These are phyloP conservation scores for Tardiomyces digboiensis DNA, from an alignment of 1,139 yeast genomes.

Conservation along the genomic window DNA sequence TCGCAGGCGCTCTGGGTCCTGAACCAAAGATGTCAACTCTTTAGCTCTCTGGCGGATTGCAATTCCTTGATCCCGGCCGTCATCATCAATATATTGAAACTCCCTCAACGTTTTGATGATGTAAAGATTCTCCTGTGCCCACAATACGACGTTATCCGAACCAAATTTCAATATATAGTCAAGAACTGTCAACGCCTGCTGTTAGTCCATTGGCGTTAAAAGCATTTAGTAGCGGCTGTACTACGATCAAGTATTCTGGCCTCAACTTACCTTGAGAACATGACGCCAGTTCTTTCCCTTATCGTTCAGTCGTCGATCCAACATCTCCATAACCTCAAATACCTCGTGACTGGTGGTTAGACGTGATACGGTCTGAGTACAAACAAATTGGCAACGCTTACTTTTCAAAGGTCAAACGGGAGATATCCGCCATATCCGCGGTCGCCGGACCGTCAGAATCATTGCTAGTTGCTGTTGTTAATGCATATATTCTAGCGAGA, in stretches of 20 bases:
- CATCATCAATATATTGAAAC: constrained; percentile 75
- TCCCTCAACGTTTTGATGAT: constrained; percentile 87
- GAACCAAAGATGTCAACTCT: constrained; percentile 69
- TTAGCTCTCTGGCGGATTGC: constrained; percentile 85
- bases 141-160: constrained; percentile 81
- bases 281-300: constrained; percentile 99
- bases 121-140: constrained; percentile 91
- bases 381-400: constrained; percentile 11
- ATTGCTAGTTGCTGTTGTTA: constrained; percentile 66
- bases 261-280: constrained; percentile 86
- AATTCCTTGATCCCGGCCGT: constrained; percentile 82
- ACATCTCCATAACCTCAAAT: constrained; percentile 90
- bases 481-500: no score
- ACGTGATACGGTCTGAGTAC: background rate
- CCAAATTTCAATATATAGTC: constrained; percentile 87
- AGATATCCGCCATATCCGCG: constrained; percentile 76
- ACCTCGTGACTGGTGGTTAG: constrained; percentile 46
- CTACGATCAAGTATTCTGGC: no score
- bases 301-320: constrained; percentile 88
- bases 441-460: constrained; percentile 81
- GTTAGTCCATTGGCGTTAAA: constrained; percentile 8
- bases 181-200: constrained; percentile 75
- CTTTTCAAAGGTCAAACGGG: constrained; percentile 61
- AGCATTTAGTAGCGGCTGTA: background rate
- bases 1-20: constrained; percentile 75